A percentile compares a stretch with the other conserved stretches of the same genome.
Conservation (phyloP, 495 filamentous ascomycete species). For the Parmelia sp. region DNA sequence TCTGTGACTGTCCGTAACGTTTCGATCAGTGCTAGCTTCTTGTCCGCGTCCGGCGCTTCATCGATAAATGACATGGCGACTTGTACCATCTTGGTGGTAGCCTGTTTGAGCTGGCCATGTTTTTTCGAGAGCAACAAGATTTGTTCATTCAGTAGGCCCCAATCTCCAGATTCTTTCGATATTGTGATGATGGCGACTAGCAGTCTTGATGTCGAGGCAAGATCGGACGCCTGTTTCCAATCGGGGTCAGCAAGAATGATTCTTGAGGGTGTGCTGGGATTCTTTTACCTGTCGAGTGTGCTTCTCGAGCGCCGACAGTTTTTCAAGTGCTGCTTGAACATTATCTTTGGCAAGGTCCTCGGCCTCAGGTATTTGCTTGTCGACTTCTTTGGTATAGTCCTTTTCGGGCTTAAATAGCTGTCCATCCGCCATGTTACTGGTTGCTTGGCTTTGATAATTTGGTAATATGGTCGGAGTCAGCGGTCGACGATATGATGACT, state of each 20-base stretch:
- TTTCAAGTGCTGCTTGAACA: conserved; percentile 81
- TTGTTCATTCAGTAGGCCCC: conserved; percentile 91
- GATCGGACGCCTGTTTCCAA: conserved; percentile 70
- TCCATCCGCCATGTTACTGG: conserved; percentile 49
- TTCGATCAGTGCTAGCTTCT: conserved; percentile 88
- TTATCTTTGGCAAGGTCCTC: conserved; percentile 82
- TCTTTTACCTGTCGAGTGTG: conserved; percentile 80
- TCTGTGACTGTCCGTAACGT: conserved; percentile 94
- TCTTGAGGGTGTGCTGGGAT: neutral
- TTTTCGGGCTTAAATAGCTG: conserved; percentile 59
- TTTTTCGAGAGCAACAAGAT: conserved; percentile 95
- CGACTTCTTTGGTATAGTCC: conserved; percentile 83
- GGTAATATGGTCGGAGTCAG: too few species aligned
- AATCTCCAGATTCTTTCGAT: conserved; percentile 87
- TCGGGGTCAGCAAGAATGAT: neutral
- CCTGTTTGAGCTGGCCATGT: conserved; percentile 98
- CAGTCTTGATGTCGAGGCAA: conserved; percentile 85
- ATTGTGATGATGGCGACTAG: conserved; percentile 84
- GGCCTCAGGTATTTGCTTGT: conserved; percentile 83
- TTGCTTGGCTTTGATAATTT: neutral
- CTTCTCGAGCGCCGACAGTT: conserved; percentile 85
- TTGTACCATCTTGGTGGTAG: conserved; percentile 98
- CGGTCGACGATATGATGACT: neutral
- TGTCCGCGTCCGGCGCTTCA: conserved; percentile 68
- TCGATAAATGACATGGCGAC: conserved; percentile 88